Conservation (phyloP, 75 land plant genomes). For the Isoetes taiwanensis region DNA sequence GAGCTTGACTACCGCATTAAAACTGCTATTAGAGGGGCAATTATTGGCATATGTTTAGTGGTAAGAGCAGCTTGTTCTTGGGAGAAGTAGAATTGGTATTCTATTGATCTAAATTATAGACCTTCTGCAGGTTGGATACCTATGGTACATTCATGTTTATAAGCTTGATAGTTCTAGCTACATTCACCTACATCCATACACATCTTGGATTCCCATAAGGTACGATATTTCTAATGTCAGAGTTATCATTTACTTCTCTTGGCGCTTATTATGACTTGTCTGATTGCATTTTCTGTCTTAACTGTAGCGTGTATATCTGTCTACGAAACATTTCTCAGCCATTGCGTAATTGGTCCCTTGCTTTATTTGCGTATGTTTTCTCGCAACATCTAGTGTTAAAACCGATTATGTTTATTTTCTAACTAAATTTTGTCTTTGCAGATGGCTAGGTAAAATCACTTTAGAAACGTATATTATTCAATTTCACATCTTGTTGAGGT, state of each 20-base stretch:
- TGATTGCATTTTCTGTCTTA: neutral
- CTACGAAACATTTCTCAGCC: conserved; percentile 67
- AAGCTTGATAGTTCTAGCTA: conserved; percentile 78
- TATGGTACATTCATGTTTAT: conserved; percentile 89
- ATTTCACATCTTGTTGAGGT: conserved; percentile 96
- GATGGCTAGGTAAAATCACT: conserved; percentile 96
- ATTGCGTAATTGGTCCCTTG: conserved; percentile 51
- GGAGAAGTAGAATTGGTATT: too few species aligned
- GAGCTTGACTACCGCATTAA: conserved; percentile 52
- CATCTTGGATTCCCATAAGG: conserved; percentile 99
- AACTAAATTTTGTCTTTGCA: too few species aligned
- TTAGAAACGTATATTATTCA: conserved; percentile 90
- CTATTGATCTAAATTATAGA: too few species aligned
- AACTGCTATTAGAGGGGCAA: conserved; percentile 30
- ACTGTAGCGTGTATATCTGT: conserved; percentile 71
- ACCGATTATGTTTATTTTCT: too few species aligned
- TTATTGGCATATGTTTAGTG: conserved; percentile 36
- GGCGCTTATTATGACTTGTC: too few species aligned
- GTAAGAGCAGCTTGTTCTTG: too few species aligned
- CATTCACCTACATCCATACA: conserved; percentile 89
- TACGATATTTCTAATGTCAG: too few species aligned
- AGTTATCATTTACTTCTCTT: too few species aligned
- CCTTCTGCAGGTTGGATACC: conserved; percentile 72
- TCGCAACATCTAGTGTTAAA: too few species aligned
- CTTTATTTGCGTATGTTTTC: conserved; percentile 97